Evolutionary conservation across 345 rosid species (phyloP).

Genomic region (Anacardium occidentale): DNA sequence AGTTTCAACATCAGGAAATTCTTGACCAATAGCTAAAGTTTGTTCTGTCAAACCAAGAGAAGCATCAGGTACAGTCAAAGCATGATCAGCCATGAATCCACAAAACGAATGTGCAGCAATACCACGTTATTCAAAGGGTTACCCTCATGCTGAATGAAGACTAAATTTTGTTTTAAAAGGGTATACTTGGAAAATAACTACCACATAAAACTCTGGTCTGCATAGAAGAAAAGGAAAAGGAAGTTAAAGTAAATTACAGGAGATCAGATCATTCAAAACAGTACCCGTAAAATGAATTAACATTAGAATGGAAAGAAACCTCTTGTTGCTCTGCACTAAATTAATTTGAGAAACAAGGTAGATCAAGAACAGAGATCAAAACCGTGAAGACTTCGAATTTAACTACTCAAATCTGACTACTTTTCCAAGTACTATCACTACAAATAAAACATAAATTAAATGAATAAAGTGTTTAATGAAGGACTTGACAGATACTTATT

Average conservation of each 20-base stretch:
- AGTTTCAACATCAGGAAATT: constrained; percentile 96
- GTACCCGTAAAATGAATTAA: constrained; percentile 1
- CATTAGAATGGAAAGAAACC: constrained; percentile 4
- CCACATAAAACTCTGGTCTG: constrained; percentile 28
- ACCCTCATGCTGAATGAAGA: constrained; percentile 24
- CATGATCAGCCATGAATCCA: constrained; percentile 66
- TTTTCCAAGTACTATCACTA: neutral
- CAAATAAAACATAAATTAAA: neutral
- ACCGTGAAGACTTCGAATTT: neutral
- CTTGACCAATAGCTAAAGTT: constrained; percentile 73
- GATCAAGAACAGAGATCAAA: neutral
- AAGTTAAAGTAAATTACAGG: constrained; percentile 12
- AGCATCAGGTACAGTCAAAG: constrained; percentile 47
- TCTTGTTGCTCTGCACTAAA: neutral
- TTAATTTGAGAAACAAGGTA: neutral
- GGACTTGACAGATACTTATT: neutral
- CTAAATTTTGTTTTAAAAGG: constrained; percentile 8
- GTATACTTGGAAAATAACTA: constrained; percentile 17
- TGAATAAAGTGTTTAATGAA: neutral
- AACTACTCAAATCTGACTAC: neutral
- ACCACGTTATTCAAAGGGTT: constrained; percentile 23
- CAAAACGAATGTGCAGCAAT: constrained; percentile 20
- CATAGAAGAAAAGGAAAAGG: constrained; percentile 12
- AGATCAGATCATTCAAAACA: neutral
- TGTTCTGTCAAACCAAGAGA: constrained; percentile 38